A percentile compares a stretch with the other conserved stretches of the same genome.
These are phyloP conservation scores for Thraustochytrium striatum DNA, from an alignment of 352 stramenopile genomes.

Conservation along the genomic window DNA sequence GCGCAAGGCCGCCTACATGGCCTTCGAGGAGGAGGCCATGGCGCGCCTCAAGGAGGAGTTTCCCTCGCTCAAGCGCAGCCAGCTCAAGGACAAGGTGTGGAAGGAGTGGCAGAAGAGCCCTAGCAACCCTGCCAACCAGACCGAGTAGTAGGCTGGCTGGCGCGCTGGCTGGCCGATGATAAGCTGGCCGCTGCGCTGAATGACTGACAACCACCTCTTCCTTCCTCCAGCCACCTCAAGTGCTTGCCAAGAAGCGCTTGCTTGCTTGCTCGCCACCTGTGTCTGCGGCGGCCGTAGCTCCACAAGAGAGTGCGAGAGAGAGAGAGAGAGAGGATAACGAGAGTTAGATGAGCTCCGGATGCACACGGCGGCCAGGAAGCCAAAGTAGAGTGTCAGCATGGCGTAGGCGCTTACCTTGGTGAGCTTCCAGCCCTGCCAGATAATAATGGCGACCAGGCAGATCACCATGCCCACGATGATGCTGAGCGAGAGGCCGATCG, in stretches of 20 bases:
- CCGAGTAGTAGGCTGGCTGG: not conserved
- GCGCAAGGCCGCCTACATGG: slow-evolving; percentile 64
- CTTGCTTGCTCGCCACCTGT: too few species aligned
- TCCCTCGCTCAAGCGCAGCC: slow-evolving; percentile 65
- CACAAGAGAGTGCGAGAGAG: too few species aligned
- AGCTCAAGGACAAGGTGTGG: slow-evolving; percentile 72
- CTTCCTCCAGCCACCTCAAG: too few species aligned
- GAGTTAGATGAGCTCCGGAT: too few species aligned
- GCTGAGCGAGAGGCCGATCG: slow-evolving; percentile 37
- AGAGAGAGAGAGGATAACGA: too few species aligned
- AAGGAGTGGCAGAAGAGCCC: slow-evolving; percentile 67
- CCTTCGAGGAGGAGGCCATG: slow-evolving; percentile 66
- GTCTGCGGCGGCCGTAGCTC: too few species aligned
- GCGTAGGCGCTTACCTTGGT: slow-evolving; percentile 35
- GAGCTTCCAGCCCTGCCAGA: slow-evolving; percentile 49
- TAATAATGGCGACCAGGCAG: slow-evolving; percentile 46
- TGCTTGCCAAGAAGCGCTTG: too few species aligned
- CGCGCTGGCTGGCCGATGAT: too few species aligned
- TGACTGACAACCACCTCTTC: too few species aligned
- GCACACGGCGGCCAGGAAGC: slow-evolving; percentile 47
- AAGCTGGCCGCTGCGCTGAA: too few species aligned
- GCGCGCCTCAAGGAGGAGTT: slow-evolving; percentile 63
- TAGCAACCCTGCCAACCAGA: slow-evolving; percentile 61
- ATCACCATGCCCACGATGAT: slow-evolving; percentile 52
- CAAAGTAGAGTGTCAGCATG: slow-evolving; percentile 55